These are phyloP conservation scores for Cercophora samala DNA, from an alignment of 495 filamentous ascomycete genomes.

Conservation along the genomic window DNA sequence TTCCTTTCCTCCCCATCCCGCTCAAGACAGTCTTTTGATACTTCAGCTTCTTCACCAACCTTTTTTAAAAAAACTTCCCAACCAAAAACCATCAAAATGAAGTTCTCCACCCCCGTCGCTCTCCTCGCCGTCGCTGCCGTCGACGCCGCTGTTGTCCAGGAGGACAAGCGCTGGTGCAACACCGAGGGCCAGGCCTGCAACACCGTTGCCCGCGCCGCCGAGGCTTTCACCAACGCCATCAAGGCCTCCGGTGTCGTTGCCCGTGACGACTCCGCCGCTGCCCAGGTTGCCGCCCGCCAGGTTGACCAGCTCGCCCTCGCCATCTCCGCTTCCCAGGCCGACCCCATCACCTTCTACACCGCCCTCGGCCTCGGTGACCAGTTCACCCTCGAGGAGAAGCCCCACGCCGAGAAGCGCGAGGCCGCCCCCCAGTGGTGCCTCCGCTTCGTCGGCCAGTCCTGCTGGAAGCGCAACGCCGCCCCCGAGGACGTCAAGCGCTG, in stretches of 20 bases:
- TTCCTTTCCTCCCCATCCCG: slow-evolving; percentile 11
- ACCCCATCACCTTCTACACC: slow-evolving; percentile 29
- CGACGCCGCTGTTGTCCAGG: slow-evolving; percentile 23
- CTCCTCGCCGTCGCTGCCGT: slow-evolving; percentile 33
- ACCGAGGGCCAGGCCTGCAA: slow-evolving; percentile 36
- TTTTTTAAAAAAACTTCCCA: background rate
- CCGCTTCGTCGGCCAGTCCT: slow-evolving; percentile 31
- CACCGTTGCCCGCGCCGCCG: slow-evolving; percentile 39
- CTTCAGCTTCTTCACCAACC: slow-evolving; percentile 3
- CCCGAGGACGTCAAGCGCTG: slow-evolving; percentile 14
- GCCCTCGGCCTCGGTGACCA: slow-evolving; percentile 17
- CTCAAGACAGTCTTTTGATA: slow-evolving; percentile 11
- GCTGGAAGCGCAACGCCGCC: slow-evolving; percentile 30
- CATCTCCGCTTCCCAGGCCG: slow-evolving; percentile 28
- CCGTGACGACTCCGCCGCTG: slow-evolving; percentile 21
- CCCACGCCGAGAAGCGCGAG: slow-evolving; percentile 27
- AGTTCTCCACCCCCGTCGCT: slow-evolving; percentile 35
- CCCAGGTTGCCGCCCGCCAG: slow-evolving; percentile 28
- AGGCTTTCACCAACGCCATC: slow-evolving; percentile 33
- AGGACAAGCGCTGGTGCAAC: slow-evolving; percentile 32
- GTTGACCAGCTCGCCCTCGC: slow-evolving; percentile 31
- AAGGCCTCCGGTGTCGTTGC: slow-evolving; percentile 17
- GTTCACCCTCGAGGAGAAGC: slow-evolving; percentile 8
- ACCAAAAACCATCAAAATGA: slow-evolving; percentile 33
- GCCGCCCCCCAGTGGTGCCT: slow-evolving; percentile 27